Evolutionary conservation across 352 stramenopile genomes (phyloP).

Genomic region (Elongisporangium undulatum): DNA sequence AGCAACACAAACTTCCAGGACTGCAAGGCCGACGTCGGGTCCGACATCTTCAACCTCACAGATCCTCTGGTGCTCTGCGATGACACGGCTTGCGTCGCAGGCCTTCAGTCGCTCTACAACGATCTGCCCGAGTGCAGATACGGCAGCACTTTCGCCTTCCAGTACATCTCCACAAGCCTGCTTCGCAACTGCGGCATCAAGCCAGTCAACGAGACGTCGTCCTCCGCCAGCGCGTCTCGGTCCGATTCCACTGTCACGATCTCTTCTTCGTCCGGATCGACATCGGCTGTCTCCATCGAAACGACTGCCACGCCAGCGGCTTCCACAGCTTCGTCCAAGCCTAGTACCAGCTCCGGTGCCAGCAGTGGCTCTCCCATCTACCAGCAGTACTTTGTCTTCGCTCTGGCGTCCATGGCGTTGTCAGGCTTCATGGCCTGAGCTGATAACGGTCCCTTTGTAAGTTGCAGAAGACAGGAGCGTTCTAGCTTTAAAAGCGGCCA

Average conservation of each 20-base stretch:
- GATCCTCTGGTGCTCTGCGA: not conserved
- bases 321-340: not conserved
- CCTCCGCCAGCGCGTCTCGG: not conserved
- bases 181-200: not conserved
- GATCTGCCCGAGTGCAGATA: not conserved
- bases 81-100: not conserved
- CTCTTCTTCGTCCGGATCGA: not conserved
- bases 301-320: not conserved
- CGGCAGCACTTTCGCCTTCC: not conserved
- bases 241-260: not conserved
- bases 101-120: not conserved
- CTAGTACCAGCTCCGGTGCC: not conserved
- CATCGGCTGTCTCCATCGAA: not conserved
- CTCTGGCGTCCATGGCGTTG: not conserved
- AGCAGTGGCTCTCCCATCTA: not conserved
- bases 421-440: not conserved
- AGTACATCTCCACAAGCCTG: not conserved
- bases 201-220: not conserved
- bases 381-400: not conserved
- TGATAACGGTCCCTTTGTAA: too few species aligned
- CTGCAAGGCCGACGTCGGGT: not conserved
- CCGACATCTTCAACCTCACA: not conserved
- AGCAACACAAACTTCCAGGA: not conserved
- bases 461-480: too few species aligned
- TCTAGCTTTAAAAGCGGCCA: too few species aligned